Percentiles rank a stretch among this genome's conserved stretches.
These are phyloP conservation scores for Trametes pubescens DNA, from an alignment of 1,284 basidiomycete species.

Conservation along the genomic window DNA sequence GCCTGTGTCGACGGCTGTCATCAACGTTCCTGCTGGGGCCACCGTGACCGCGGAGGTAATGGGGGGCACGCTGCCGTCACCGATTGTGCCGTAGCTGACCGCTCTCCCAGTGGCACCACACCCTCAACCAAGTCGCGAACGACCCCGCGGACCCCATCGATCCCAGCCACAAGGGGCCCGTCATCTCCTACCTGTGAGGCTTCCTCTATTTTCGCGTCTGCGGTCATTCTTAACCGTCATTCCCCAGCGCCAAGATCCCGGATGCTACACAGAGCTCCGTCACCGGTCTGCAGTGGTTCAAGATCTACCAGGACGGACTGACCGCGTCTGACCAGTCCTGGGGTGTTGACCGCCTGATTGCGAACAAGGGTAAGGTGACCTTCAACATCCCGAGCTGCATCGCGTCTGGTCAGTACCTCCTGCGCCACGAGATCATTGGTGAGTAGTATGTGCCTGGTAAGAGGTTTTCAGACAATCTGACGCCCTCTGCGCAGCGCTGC, in stretches of 20 bases:
- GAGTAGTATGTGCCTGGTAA: background rate
- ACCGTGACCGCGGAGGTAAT: slow-evolving; percentile 55
- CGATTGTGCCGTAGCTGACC: background rate
- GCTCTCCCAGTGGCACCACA: slow-evolving; percentile 27
- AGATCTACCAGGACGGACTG: slow-evolving; percentile 53
- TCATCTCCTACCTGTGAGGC: slow-evolving; percentile 60
- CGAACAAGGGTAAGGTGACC: slow-evolving; percentile 61
- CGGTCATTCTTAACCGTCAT: background rate
- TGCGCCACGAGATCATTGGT: slow-evolving; percentile 64
- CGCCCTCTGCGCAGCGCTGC: slow-evolving; percentile 47
- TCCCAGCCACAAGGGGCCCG: slow-evolving; percentile 59
- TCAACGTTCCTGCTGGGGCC: slow-evolving; percentile 60
- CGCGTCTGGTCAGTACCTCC: slow-evolving; percentile 56
- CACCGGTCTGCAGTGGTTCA: slow-evolving; percentile 64
- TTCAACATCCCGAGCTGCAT: slow-evolving; percentile 62
- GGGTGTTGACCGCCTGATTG: slow-evolving; percentile 57
- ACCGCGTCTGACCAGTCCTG: slow-evolving; percentile 45
- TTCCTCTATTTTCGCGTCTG: background rate
- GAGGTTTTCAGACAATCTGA: background rate
- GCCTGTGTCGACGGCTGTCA: slow-evolving; percentile 57
- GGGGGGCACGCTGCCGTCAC: background rate
- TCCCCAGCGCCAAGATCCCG: slow-evolving; percentile 52
- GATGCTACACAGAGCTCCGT: slow-evolving; percentile 54
- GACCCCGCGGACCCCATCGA: slow-evolving; percentile 62
- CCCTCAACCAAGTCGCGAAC: slow-evolving; percentile 35